phyloP scores from a whole-genome alignment of 2,329 filamentous ascomycete genomes.

The Penicillium concentricum region DNA sequence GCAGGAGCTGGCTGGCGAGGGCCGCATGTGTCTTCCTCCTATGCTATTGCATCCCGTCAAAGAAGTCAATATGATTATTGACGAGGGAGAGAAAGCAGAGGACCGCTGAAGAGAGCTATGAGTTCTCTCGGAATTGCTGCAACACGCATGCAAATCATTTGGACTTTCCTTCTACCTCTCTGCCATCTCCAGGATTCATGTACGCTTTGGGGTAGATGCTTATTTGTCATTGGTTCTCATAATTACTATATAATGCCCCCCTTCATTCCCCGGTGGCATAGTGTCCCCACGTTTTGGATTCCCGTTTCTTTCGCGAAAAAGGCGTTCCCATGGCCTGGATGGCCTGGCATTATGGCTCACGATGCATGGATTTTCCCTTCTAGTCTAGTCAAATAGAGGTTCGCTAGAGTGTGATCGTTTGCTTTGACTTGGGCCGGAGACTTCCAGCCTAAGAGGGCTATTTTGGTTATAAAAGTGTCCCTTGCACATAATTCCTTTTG shows the following conservation, averaged over 20 bases:
- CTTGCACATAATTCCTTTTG: slow-evolving; percentile 5
- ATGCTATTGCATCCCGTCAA: slow-evolving; percentile 91
- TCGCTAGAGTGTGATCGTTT: slow-evolving; percentile 1
- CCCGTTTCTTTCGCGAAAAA: slow-evolving; percentile 6
- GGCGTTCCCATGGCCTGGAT: slow-evolving; percentile 2
- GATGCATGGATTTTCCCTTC: slow-evolving; percentile 4
- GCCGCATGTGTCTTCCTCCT: slow-evolving; percentile 85
- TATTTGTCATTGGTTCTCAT: background rate
- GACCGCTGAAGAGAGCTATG: slow-evolving; percentile 16
- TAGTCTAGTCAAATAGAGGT: background rate
- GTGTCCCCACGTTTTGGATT: slow-evolving; percentile 5
- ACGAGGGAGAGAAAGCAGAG: slow-evolving; percentile 32
- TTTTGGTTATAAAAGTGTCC: background rate
- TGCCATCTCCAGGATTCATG: background rate
- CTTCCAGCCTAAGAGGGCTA: background rate
- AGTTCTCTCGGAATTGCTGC: background rate
- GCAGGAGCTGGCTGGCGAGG: slow-evolving; percentile 71
- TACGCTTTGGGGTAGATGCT: slow-evolving; percentile 1
- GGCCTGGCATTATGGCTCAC: background rate
- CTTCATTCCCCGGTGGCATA: background rate
- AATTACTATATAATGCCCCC: slow-evolving; percentile 7
- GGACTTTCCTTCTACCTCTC: background rate
- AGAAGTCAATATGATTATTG: slow-evolving; percentile 59
- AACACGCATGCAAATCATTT: background rate
- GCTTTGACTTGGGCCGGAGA: background rate